Conservation (phyloP, 2,329 filamentous ascomycete genomes). For the Cyanodermella asteris region DNA sequence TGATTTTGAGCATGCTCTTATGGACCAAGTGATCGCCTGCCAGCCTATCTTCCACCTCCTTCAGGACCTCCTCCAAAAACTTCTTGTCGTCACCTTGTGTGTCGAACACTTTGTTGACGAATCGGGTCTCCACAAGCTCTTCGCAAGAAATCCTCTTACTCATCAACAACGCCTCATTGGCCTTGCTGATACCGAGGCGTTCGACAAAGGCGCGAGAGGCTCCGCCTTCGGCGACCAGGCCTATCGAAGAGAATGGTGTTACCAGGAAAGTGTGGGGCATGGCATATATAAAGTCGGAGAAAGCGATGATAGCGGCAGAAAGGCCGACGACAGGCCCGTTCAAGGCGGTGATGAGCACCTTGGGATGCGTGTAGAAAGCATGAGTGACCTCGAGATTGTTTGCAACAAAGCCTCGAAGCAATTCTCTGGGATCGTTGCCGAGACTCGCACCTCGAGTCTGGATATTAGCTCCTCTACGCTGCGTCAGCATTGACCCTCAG, state of each 20-base stretch:
- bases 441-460: constrained; percentile 16
- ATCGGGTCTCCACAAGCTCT: constrained; percentile 56
- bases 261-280: constrained; percentile 64
- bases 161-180: constrained; percentile 87
- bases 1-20: constrained; percentile 62
- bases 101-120: constrained; percentile 64
- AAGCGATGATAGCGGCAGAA: constrained; percentile 59
- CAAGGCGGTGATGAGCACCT: constrained; percentile 74
- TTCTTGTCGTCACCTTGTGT: constrained; percentile 39
- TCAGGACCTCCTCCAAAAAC: constrained; percentile 50
- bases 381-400: constrained; percentile 80
- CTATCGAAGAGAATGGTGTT: constrained; percentile 76
- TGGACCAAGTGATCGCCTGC: constrained; percentile 62
- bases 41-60: constrained; percentile 60
- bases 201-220: constrained; percentile 59
- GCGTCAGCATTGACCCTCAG: no score
- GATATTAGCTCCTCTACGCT: no score
- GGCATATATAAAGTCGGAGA: constrained; percentile 84
- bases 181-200: constrained; percentile 56
- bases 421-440: constrained; percentile 27
- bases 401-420: constrained; percentile 51
- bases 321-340: constrained; percentile 85
- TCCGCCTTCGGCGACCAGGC: constrained; percentile 75
- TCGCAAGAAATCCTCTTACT: constrained; percentile 51
- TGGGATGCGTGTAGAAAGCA: constrained; percentile 81